Conservation (phyloP, 108 stramenopile genomes). For the Pseudonitzschia delicatissima region DNA sequence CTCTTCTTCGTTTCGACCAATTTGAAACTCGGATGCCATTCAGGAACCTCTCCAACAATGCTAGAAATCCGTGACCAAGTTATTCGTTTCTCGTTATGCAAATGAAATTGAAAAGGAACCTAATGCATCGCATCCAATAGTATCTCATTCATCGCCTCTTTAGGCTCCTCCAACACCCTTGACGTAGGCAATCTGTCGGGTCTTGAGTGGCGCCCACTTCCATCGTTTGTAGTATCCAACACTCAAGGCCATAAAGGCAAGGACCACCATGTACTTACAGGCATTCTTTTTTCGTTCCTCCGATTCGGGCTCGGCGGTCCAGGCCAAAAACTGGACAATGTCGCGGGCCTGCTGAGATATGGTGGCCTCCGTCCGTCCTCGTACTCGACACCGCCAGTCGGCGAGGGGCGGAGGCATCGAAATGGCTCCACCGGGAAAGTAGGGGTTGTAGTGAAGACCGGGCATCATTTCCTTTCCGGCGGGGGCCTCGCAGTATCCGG, state of each 20-base stretch:
- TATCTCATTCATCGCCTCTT: no score
- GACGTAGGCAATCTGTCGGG: slow-evolving; percentile 93
- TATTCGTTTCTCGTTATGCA: no score
- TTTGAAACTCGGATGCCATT: no score
- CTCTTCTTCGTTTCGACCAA: no score
- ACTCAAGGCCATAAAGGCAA: slow-evolving; percentile 79
- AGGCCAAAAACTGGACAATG: slow-evolving; percentile 84
- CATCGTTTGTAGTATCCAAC: slow-evolving; percentile 98
- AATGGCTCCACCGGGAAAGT: slow-evolving; percentile 97
- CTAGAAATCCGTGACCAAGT: no score
- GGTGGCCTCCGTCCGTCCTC: slow-evolving; percentile 96
- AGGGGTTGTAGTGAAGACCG: slow-evolving; percentile 93
- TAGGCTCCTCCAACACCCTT: slow-evolving; percentile 54
- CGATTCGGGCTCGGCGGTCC: slow-evolving; percentile 96
- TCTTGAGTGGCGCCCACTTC: slow-evolving; percentile 96
- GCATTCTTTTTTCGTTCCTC: slow-evolving; percentile 97
- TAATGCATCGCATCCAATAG: no score
- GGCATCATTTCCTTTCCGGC: slow-evolving; percentile 95
- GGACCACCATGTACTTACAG: slow-evolving; percentile 79
- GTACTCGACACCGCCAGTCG: slow-evolving; percentile 97
- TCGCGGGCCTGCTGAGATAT: slow-evolving; percentile 93
- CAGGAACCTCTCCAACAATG: no score
- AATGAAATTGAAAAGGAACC: no score
- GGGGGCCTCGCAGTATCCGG: slow-evolving; percentile 95
- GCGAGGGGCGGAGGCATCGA: slow-evolving; percentile 97